Conservation (phyloP, 257 asterid species). For the Rhazya stricta region DNA sequence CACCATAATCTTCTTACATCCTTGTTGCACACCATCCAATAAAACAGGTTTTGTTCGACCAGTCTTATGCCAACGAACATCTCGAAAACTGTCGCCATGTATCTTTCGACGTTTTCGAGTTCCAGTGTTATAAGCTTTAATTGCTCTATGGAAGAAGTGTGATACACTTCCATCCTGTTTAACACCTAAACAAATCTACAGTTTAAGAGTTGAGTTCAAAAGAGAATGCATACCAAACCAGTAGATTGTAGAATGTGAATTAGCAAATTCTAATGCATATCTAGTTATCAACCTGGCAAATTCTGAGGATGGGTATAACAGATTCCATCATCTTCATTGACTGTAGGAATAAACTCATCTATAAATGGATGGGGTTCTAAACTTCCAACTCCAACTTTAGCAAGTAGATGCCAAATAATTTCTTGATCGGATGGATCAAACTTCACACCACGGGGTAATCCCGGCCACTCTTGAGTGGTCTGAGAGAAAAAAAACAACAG, state of each 20-base stretch:
- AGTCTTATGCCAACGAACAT: constrained; percentile 97
- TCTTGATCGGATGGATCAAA: constrained; percentile 95
- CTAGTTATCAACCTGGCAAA: constrained; percentile 59
- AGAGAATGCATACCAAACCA: constrained; percentile 2
- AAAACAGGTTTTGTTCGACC: constrained; percentile 88
- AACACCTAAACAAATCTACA: constrained; percentile 51
- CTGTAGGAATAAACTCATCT: constrained; percentile 80
- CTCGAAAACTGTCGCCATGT: constrained; percentile 58
- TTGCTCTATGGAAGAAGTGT: constrained; percentile 90
- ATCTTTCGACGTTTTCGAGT: constrained; percentile 91
- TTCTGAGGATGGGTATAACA: constrained; percentile 94
- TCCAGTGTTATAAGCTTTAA: constrained; percentile 90
- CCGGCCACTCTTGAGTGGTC: constrained; percentile 92
- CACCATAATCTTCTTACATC: constrained; percentile 97
- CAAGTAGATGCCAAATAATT: constrained; percentile 75
- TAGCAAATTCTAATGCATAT: background rate
- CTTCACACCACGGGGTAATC: constrained; percentile 92
- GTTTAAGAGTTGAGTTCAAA: background rate
- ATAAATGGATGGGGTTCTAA: constrained; percentile 67
- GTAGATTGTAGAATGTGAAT: background rate
- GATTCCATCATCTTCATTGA: constrained; percentile 82
- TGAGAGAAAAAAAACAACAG: constrained; percentile 21
- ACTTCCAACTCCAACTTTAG: constrained; percentile 54
- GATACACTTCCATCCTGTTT: constrained; percentile 87
- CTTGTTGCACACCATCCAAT: constrained; percentile 76